phyloP scores from a whole-genome alignment of 139 green algal genomes.

The Chlorella sp. region DNA sequence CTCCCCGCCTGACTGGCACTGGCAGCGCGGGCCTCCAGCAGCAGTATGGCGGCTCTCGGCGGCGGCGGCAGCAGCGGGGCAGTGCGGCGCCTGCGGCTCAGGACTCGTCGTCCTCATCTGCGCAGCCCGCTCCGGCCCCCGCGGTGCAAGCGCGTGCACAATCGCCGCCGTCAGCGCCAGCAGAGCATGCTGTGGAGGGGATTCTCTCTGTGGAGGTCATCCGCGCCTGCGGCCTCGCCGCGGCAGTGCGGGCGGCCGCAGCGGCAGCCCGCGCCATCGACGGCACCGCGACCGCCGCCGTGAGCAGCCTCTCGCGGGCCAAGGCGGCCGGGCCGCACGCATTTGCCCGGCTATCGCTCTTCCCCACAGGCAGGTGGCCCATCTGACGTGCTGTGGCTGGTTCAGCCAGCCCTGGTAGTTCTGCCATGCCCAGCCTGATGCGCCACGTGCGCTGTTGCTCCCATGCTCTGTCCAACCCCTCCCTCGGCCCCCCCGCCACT shows the following conservation, averaged over 20 bases:
- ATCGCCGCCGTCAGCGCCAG: neutral
- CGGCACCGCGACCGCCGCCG: too few species aligned
- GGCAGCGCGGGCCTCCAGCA: neutral
- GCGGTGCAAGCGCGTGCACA: neutral
- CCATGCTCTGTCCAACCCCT: neutral
- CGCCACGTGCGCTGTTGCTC: neutral
- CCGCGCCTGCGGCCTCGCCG: constrained; percentile 46
- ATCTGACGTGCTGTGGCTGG: neutral
- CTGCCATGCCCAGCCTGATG: neutral
- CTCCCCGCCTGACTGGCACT: too few species aligned
- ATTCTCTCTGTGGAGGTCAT: constrained; percentile 45
- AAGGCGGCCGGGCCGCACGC: constrained; percentile 52
- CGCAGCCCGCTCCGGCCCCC: neutral
- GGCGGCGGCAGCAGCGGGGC: too few species aligned
- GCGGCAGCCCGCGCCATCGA: neutral
- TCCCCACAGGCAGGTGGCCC: constrained; percentile 10
- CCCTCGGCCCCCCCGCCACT: neutral
- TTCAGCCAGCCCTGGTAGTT: neutral
- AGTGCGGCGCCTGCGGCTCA: neutral
- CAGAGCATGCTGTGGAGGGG: neutral
- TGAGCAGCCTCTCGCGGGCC: constrained; percentile 43
- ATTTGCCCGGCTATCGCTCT: constrained; percentile 46
- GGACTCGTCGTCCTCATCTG: neutral
- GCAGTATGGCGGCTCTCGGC: neutral
- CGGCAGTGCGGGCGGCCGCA: constrained; percentile 49